These are phyloP conservation scores for Ceratocystis cubensis DNA, from an alignment of 2,329 filamentous ascomycete species.

Conservation along the genomic window DNA sequence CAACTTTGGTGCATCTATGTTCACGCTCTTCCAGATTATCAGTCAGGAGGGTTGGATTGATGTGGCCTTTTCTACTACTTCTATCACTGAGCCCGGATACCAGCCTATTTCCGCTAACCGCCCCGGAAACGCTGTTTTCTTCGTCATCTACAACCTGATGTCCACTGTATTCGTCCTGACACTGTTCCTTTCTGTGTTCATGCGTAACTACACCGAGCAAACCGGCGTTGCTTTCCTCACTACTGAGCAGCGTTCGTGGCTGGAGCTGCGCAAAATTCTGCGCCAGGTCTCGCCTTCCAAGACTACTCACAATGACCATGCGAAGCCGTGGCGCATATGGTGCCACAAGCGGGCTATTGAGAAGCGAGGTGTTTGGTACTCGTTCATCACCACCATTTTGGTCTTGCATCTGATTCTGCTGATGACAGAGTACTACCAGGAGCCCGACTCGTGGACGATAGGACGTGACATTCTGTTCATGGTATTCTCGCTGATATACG, in stretches of 20 bases:
- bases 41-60: conserved; percentile 97
- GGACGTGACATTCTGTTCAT: conserved; percentile 68
- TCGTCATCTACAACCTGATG: conserved; percentile 90
- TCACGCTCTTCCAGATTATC: conserved; percentile 96
- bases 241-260: conserved; percentile 90
- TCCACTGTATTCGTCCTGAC: conserved; percentile 94
- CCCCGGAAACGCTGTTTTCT: conserved; percentile 83
- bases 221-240: conserved; percentile 94
- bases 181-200: conserved; percentile 96
- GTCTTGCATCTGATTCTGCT: conserved; percentile 73
- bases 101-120: conserved; percentile 60
- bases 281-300: conserved; percentile 92
- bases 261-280: conserved; percentile 83
- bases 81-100: conserved; percentile 60
- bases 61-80: conserved; percentile 74
- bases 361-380: conserved; percentile 87
- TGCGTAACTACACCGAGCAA: conserved; percentile 98
- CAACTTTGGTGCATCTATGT: conserved; percentile 82
- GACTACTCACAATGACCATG: conserved; percentile 66
- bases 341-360: conserved; percentile 89
- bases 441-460: conserved; percentile 56
- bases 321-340: conserved; percentile 75
- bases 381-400: conserved; percentile 64
- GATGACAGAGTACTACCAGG: conserved; percentile 72
- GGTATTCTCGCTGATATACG: conserved; percentile 66